Conservation (phyloP, 331 rosid species). For the Cucumis variabilis region DNA sequence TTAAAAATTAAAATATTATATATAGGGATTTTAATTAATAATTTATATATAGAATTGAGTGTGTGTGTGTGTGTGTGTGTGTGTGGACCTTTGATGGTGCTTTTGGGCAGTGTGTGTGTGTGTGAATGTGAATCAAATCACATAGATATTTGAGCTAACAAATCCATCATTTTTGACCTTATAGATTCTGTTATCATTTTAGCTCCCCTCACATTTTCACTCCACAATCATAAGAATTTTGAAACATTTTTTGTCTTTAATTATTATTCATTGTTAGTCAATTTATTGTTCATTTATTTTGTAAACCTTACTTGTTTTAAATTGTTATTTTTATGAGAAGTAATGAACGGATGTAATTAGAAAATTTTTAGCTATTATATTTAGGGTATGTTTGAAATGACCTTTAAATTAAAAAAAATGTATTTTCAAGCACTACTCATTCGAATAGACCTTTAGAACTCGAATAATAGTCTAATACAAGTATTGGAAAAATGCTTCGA, state of each 20-base stretch:
- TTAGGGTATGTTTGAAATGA: too few species aligned
- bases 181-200: constrained; percentile 22
- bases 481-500: too few species aligned
- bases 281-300: too few species aligned
- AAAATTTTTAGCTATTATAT: too few species aligned
- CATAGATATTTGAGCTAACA: constrained; percentile 7
- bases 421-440: neutral
- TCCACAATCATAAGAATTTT: neutral
- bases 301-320: too few species aligned
- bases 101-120: neutral
- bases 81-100: constrained; percentile 26
- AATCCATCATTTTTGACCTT: constrained; percentile 25
- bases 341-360: too few species aligned
- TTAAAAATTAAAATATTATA: neutral
- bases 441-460: too few species aligned
- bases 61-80: constrained; percentile 5
- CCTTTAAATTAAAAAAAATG: neutral
- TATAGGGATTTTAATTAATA: neutral
- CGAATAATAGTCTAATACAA: too few species aligned
- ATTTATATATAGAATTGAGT: neutral
- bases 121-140: constrained; percentile 17
- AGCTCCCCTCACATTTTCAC: neutral
- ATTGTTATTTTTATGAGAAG: too few species aligned
- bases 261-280: too few species aligned
- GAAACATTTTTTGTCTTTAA: neutral